Base-by-base conservation (phyloP, 495 filamentous ascomycete genomes). In the Penicillium paradoxum region DNA sequence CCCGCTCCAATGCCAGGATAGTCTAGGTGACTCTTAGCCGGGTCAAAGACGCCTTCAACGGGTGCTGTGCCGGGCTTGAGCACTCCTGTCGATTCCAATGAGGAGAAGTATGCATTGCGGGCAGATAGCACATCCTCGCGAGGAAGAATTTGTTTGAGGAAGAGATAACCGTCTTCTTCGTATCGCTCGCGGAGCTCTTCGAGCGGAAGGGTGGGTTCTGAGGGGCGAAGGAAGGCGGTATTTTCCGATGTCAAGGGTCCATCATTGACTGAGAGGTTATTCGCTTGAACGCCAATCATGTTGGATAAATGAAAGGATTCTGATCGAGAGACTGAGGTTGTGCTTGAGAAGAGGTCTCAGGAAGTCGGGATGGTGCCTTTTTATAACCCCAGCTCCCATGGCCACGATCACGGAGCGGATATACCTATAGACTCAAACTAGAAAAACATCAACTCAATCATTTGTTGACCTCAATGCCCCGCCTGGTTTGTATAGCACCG, bases 1-100 rank as follows among this genome's bases (percentile, higher is more conserved):
- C 78, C 79, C 9, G 81, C 79, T 13, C 79, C 80, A 49, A 85
- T 82, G 13, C 82, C 82, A 4, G 81, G 79, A 54, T 75, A 82
- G 32, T 75, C 65, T 17, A 70, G 52, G 37, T 71, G 69, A 34
- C 73, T 68, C 40, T 81, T 78, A 0, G 61, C 49, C 0, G 61
- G 51, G 61, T 85, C 74, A 59, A 83, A 87, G 54, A 79, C 66
- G 7, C 77, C 77, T 17, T 76, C 68, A 6, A 74, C 72, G 11
- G 73, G 70, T 42, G 64, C 59, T 21, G 65, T 68, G 37, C 56
- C 62, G 8, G 70, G 67, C 44, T 77, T 71, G n/a, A 87, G 71
- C 7, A 87, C 72, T 0, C 78, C 81, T 1, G 75, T 82, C 10
- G 77, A 72, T 1, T 71, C 66, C 29, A 85, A 63, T 38, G 75